Percentiles rank a stretch among this genome's conserved stretches.
Conservation (phyloP, 345 rosid genomes). For the Rubroshorea leprosula region DNA sequence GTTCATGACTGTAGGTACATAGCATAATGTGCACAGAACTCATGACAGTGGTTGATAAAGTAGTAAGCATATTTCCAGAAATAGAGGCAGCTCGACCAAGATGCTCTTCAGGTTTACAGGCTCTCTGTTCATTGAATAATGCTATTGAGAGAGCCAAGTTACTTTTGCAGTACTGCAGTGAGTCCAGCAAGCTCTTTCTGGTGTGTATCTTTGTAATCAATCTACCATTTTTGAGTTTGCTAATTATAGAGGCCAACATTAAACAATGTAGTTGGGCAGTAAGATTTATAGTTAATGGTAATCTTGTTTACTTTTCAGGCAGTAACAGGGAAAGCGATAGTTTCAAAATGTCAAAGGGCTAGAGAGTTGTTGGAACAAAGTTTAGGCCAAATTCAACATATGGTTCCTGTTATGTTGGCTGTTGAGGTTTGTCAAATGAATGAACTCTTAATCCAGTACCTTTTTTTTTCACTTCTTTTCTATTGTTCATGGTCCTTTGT, state of each 20-base stretch:
- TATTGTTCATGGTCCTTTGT: too few species aligned
- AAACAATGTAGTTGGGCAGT: too few species aligned
- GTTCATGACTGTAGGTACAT: conserved; percentile 58
- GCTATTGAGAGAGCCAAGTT: conserved; percentile 54
- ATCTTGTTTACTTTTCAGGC: conserved; percentile 48
- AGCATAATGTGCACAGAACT: conserved; percentile 55
- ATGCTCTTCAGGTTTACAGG: conserved; percentile 51
- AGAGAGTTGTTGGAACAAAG: conserved; percentile 48
- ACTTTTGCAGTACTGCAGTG: conserved; percentile 62
- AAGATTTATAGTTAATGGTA: background rate
- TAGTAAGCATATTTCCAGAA: conserved; percentile 45
- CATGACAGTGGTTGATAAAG: conserved; percentile 36
- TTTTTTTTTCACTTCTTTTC: too few species aligned
- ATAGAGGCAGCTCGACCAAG: conserved; percentile 81
- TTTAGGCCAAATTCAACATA: conserved; percentile 48
- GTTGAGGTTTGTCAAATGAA: conserved; percentile 56
- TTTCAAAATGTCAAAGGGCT: conserved; percentile 39
- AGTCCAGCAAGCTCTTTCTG: conserved; percentile 84
- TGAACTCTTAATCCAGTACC: too few species aligned
- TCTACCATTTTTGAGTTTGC: background rate
- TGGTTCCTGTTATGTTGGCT: conserved; percentile 65
- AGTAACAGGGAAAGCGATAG: conserved; percentile 44
- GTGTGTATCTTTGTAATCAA: conserved; percentile 28
- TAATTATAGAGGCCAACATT: background rate
- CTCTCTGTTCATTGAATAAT: conserved; percentile 41